These are phyloP conservation scores for Venustampulla echinocandica DNA, from an alignment of 495 filamentous ascomycete genomes.

Conservation along the genomic window DNA sequence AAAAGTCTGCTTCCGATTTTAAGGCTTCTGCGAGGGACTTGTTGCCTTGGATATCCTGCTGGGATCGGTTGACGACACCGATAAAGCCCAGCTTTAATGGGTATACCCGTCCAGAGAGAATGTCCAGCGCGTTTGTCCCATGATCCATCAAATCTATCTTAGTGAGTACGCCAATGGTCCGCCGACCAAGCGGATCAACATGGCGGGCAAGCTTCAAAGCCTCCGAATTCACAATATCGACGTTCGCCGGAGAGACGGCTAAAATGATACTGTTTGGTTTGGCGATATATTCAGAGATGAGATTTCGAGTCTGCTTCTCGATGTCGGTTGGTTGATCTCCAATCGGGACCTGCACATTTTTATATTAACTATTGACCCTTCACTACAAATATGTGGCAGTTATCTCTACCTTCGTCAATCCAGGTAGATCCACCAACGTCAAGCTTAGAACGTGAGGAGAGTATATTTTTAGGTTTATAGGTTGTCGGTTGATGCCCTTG, in stretches of 20 bases:
- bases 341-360: slow-evolving; percentile 63
- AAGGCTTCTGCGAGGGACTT: slow-evolving; percentile 86
- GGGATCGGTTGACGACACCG: slow-evolving; percentile 93
- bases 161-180: slow-evolving; percentile 95
- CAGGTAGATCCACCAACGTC: slow-evolving; percentile 92
- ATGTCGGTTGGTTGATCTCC: slow-evolving; percentile 97
- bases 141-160: slow-evolving; percentile 99
- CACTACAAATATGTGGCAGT: background rate
- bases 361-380: slow-evolving; percentile 1
- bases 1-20: slow-evolving; percentile 87
- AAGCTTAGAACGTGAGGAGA: slow-evolving; percentile 95
- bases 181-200: slow-evolving; percentile 88
- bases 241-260: slow-evolving; percentile 94
- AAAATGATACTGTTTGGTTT: slow-evolving; percentile 98
- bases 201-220: slow-evolving; percentile 93
- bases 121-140: slow-evolving; percentile 95
- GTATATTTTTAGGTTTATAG: slow-evolving; percentile 98
- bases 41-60: slow-evolving; percentile 95
- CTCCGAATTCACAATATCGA: slow-evolving; percentile 97
- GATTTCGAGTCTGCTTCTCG: slow-evolving; percentile 93
- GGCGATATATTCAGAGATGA: slow-evolving; percentile 97
- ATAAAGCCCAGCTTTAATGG: slow-evolving; percentile 97
- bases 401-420: slow-evolving; percentile 75
- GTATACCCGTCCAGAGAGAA: slow-evolving; percentile 92
- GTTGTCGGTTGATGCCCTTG: slow-evolving; percentile 95